Percentiles rank a stretch among this genome's conserved stretches.
Conservation (phyloP, 805 yeast genomes). For the Tetrapisispora namnaoensis region DNA sequence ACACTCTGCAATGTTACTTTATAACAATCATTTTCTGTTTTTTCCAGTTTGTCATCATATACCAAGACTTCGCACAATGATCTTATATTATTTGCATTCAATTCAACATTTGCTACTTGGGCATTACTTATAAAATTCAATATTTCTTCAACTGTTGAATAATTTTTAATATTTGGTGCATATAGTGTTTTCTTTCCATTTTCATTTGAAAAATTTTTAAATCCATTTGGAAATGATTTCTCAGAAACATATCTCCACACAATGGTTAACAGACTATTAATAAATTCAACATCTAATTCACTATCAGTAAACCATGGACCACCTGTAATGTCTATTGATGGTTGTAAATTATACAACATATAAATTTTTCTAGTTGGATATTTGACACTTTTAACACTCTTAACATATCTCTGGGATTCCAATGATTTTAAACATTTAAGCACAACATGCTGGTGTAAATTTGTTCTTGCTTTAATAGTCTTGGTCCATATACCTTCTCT, state of each 20-base stretch:
- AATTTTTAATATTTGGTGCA: constrained; percentile 49
- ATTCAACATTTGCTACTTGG: constrained; percentile 73
- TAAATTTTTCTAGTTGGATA: constrained; percentile 91
- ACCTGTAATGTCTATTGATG: constrained; percentile 92
- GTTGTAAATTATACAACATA: constrained; percentile 89
- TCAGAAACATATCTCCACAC: constrained; percentile 81
- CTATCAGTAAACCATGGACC: constrained; percentile 99
- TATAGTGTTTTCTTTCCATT: constrained; percentile 26
- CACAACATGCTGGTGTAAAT: constrained; percentile 86
- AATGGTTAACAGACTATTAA: constrained; percentile 70
- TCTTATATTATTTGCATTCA: constrained; percentile 62
- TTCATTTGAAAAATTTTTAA: constrained; percentile 28
- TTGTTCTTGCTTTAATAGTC: constrained; percentile 78
- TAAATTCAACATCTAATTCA: constrained; percentile 88
- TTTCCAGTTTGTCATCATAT: constrained; percentile 78
- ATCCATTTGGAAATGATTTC: constrained; percentile 66
- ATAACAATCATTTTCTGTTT: constrained; percentile 50
- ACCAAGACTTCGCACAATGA: constrained; percentile 80
- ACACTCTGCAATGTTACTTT: constrained; percentile 80
- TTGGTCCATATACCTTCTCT: constrained; percentile 96
- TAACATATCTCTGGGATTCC: constrained; percentile 75
- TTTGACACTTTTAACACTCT: constrained; percentile 82
- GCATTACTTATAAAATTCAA: constrained; percentile 61
- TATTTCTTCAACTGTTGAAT: constrained; percentile 65
- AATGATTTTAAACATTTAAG: constrained; percentile 68